phyloP scores from a whole-genome alignment of 306 rosid genomes.

The Cucumis hystrix region DNA sequence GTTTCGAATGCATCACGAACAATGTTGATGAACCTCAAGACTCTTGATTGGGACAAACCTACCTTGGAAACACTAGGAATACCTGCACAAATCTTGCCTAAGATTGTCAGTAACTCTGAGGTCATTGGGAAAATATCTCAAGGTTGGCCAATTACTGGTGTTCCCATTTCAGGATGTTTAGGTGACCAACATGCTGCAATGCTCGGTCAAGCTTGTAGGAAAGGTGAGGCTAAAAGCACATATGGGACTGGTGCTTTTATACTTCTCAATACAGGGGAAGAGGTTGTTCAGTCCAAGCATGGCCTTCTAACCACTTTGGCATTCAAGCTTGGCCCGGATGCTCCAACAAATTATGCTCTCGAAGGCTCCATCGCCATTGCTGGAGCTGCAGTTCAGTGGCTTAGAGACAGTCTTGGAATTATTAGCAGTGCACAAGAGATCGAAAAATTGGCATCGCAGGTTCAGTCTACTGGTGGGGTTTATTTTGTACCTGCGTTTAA shows the following conservation, averaged over 20 bases:
- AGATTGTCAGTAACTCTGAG: slow-evolving; percentile 71
- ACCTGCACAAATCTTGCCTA: slow-evolving; percentile 53
- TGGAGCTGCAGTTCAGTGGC: slow-evolving; percentile 99
- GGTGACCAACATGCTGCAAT: slow-evolving; percentile 97
- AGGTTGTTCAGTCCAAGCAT: slow-evolving; percentile 36
- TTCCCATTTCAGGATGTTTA: slow-evolving; percentile 73
- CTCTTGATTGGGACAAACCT: slow-evolving; percentile 61
- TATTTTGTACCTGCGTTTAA: slow-evolving; percentile 91
- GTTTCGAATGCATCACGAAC: slow-evolving; percentile 81
- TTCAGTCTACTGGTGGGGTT: slow-evolving; percentile 58
- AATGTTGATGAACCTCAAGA: slow-evolving; percentile 80
- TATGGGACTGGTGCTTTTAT: slow-evolving; percentile 94
- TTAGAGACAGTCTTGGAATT: slow-evolving; percentile 66
- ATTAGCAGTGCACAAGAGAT: slow-evolving; percentile 52
- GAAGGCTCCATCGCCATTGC: slow-evolving; percentile 98
- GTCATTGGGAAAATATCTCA: slow-evolving; percentile 41
- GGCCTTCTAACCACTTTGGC: slow-evolving; percentile 78
- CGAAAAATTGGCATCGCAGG: slow-evolving; percentile 53
- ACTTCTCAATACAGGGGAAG: slow-evolving; percentile 69
- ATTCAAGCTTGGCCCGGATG: slow-evolving; percentile 61
- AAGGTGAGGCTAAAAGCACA: slow-evolving; percentile 87
- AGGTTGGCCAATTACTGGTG: slow-evolving; percentile 71
- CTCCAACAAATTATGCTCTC: slow-evolving; percentile 60
- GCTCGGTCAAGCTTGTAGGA: slow-evolving; percentile 68
- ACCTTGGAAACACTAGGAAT: slow-evolving; percentile 41